Base-by-base conservation (phyloP, 2,329 filamentous ascomycete genomes). In the Fusarium buxicola region DNA sequence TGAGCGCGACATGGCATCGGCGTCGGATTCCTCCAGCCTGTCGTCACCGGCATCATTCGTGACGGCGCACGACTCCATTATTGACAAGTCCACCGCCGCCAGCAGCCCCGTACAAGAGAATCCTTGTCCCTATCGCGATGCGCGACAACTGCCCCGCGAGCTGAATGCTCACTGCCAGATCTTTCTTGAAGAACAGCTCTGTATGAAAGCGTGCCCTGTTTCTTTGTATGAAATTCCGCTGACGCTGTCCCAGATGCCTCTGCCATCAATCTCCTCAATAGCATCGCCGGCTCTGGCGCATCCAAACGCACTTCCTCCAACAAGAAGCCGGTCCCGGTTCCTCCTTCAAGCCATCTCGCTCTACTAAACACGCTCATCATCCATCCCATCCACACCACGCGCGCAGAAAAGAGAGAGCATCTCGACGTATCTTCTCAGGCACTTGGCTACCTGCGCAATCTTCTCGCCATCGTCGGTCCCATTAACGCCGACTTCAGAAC, bases 351-450 rank as follows among this genome's bases (percentile, higher is more conserved):
- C 54, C 89, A 94, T 64, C 81, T 98, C 21, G 89, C 91, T 8
- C 81, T 97, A 8, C 84, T 93, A n/a, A 87, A 84, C 38, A 95
- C 92, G 2, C 81, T 97, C n/a, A 77, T 89, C n/a, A 85, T 95
- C 12, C 92, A 97, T 70, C 94, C 94, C 0, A 78, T 81, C 21
- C 86, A 91, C 63, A 97, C 94, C 1, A 95, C 89, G 4, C 87
- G 91, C 45, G 84, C 89, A 4, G 82, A 84, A 25, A 85, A 86
- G 8, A 70, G 78, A 11, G 87, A 90, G 16, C 84, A 86, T 50
- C 76, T 83, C 48, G 82, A 88, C 44, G 85, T 91, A 9, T 82
- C 92, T 3, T 84, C 88, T 49, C 81, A 87, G 32, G 87, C 93
- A 2, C 78, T 94, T 27, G 81, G 82, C 32, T 91, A 95, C 55